A percentile compares a stretch with the other conserved stretches of the same genome.
phyloP scores from a whole-genome alignment of 805 yeast species.

The Kuraishia ogatae region DNA sequence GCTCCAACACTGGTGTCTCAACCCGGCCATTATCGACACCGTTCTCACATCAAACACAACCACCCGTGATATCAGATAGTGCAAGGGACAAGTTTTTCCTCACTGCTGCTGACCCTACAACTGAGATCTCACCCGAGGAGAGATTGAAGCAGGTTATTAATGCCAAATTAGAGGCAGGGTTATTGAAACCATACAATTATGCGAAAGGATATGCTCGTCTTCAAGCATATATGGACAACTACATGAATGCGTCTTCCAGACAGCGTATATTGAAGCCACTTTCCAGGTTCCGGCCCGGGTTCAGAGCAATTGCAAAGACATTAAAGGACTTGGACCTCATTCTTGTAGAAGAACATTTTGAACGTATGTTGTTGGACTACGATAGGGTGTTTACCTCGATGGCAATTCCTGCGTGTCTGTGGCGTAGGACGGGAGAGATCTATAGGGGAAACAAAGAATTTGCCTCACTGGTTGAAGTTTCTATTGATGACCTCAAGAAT shows the following conservation, averaged over 20 bases:
- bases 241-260: constrained; percentile 77
- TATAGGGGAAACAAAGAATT: constrained; percentile 93
- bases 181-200: constrained; percentile 86
- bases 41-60: constrained; percentile 5
- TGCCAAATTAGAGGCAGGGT: constrained; percentile 90
- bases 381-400: constrained; percentile 93
- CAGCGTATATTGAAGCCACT: constrained; percentile 82
- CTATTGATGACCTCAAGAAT: constrained; percentile 84
- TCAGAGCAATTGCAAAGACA: constrained; percentile 84
- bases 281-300: constrained; percentile 83
- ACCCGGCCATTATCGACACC: constrained; percentile 12
- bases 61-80: constrained; percentile 47
- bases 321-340: constrained; percentile 87
- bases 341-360: constrained; percentile 88
- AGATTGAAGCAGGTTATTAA: constrained; percentile 86
- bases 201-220: constrained; percentile 89
- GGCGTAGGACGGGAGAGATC: constrained; percentile 96
- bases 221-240: constrained; percentile 85
- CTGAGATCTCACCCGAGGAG: constrained; percentile 90
- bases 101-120: constrained; percentile 96
- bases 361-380: constrained; percentile 85
- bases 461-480: constrained; percentile 85
- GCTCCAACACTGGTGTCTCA: constrained; percentile 1
- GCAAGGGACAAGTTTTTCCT: constrained; percentile 89
- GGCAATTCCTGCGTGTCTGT: constrained; percentile 96